Conservation (phyloP, 257 asterid species). For the Jacaranda copaia region DNA sequence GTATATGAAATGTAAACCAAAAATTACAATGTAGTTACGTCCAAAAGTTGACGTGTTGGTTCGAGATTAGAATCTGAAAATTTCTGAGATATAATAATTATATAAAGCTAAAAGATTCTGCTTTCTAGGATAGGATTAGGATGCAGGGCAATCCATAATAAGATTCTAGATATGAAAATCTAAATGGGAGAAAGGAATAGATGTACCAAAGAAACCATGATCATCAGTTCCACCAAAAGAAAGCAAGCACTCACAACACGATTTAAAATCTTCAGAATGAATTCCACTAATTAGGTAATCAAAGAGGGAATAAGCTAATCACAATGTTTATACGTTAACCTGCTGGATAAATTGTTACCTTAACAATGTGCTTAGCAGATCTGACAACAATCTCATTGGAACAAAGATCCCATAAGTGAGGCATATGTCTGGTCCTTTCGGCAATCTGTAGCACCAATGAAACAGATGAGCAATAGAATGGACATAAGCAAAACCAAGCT, state of each 20-base stretch:
- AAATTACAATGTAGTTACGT: not conserved
- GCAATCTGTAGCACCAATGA: constrained; percentile 64
- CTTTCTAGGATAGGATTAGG: not conserved
- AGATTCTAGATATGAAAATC: constrained; percentile 4
- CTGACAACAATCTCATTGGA: constrained; percentile 81
- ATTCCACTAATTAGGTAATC: not conserved
- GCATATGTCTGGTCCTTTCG: constrained; percentile 78
- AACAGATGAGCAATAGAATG: constrained; percentile 18
- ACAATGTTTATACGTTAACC: not conserved
- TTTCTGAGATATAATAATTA: not conserved
- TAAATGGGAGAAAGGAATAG: no score
- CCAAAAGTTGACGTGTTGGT: not conserved
- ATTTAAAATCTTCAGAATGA: constrained; percentile 4
- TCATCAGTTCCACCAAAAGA: not conserved
- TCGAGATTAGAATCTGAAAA: not conserved
- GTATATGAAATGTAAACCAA: no score
- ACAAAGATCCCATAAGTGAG: constrained; percentile 90
- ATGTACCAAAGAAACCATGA: not conserved
- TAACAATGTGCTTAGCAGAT: constrained; percentile 85
- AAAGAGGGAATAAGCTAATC: not conserved
- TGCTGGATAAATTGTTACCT: constrained; percentile 51
- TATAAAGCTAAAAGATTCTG: not conserved
- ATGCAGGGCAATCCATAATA: not conserved
- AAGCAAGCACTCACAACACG: not conserved
- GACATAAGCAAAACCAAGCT: constrained; percentile 7